Evolutionary conservation across 108 stramenopile species (phyloP), one percentile per base, ranked within the genome.

Genomic region (Nitzschia palea): DNA sequence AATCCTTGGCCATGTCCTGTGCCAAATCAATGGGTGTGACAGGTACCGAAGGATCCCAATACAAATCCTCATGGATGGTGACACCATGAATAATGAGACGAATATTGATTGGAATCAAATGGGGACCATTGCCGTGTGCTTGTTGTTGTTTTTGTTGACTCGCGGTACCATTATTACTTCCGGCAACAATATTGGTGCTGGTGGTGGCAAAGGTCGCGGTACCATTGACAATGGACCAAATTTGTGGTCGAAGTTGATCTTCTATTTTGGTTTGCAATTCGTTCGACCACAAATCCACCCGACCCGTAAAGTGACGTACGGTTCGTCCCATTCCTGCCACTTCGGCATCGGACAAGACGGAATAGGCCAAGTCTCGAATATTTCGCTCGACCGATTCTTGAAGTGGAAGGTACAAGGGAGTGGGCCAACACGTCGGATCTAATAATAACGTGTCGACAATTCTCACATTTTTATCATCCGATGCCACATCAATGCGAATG

Each of bases 401-500:
- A 27, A 79, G 63, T 22, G 80, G 70, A 42, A 31, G 27, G 14
- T 53, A 67, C 34, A 79, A 52, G 9, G 84, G 76, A 44, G 86
- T 60, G 27, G 83, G 84, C 65, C 83, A 81, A 48, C 87, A 88
- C 27, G 78, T 80, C n/a, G 80, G 79, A 68, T 89, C 88, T 9
- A 85, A 53, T 0, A 89, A 28, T 5, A 89, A 53, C 4, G 88
- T 86, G 31, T 89, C 86, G 30, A 89, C 77, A 27, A 89, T 62
- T 29, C 82, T 80, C 4, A 82, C 54, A 2, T 34, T 51, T 23
- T 68, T 60, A 36, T 79, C 78, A 10, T 71, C 26, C 0, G 78
- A 64, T 2, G 67, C 4, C 6, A 64, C 71, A 37, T 79, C 68
- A 2, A 79, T 55, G 28, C 78, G 71, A 32, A 79, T 23, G 17